Evolutionary conservation across 2,329 filamentous ascomycete species (phyloP).

Genomic region (Ambrosiella cleistominuta): DNA sequence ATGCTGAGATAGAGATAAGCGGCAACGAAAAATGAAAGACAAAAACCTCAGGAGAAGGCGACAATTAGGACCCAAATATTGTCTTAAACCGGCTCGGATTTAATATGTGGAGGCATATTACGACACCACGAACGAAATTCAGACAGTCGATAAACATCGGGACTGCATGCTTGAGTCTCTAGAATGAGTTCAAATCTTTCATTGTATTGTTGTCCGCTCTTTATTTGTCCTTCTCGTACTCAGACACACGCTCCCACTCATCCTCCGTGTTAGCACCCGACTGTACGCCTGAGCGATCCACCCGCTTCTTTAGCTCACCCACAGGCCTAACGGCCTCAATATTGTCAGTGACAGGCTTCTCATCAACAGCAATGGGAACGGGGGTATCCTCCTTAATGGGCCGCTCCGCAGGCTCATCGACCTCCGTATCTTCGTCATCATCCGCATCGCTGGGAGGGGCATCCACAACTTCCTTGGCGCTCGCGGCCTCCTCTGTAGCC

Average conservation of each 20-base stretch:
- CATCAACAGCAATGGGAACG: constrained; percentile 29
- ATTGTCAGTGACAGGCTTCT: constrained; percentile 19
- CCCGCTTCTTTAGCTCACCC: constrained; percentile 33
- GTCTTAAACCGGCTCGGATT: no score
- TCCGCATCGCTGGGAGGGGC: constrained; percentile 15
- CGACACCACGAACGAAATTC: no score
- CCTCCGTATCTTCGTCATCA: constrained; percentile 33
- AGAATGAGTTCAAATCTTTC: neutral
- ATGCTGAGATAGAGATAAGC: no score
- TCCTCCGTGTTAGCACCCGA: constrained; percentile 67
- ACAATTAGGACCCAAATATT: no score
- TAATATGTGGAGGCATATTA: no score
- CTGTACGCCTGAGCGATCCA: constrained; percentile 26
- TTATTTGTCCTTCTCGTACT: constrained; percentile 44
- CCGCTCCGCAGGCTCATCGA: constrained; percentile 23
- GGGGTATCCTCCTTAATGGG: constrained; percentile 12
- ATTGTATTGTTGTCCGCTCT: neutral
- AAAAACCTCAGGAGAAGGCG: no score
- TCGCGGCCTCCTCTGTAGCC: constrained; percentile 24
- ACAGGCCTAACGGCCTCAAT: constrained; percentile 25
- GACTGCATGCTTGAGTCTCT: no score
- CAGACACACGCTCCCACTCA: constrained; percentile 92
- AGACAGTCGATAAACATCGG: no score
- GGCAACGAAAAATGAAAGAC: no score
- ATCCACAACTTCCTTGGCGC: constrained; percentile 20